These are phyloP conservation scores for Cerioporus squamosus DNA, from an alignment of 1,284 basidiomycete species.

Conservation along the genomic window DNA sequence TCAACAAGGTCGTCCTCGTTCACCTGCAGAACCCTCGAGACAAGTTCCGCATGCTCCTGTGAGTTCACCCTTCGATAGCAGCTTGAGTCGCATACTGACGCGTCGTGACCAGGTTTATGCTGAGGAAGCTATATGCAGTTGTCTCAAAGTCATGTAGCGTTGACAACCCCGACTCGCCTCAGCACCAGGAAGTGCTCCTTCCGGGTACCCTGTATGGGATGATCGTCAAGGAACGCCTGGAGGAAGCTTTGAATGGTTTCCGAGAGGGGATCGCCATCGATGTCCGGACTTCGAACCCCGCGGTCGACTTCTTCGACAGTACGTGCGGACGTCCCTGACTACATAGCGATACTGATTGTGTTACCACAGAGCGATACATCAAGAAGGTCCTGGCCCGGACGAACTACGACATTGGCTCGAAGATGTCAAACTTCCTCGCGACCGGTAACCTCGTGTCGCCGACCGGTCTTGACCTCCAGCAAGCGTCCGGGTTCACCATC, in stretches of 20 bases:
- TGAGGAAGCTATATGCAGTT: conserved; percentile 93
- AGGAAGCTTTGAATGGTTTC: conserved; percentile 86
- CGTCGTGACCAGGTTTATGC: conserved; percentile 83
- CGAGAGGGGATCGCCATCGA: conserved; percentile 78
- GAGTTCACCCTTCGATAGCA: conserved; percentile 34
- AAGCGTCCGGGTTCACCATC: conserved; percentile 97
- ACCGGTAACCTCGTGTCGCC: conserved; percentile 97
- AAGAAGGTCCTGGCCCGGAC: conserved; percentile 77
- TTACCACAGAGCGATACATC: conserved; percentile 76
- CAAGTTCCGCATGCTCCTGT: conserved; percentile 97
- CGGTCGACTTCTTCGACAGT: conserved; percentile 89
- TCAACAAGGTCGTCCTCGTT: conserved; percentile 89
- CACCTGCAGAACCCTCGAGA: conserved; percentile 91
- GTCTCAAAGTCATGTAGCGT: conserved; percentile 91
- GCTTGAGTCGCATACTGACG: background rate
- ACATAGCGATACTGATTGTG: conserved; percentile 5
- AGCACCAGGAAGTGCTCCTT: conserved; percentile 97
- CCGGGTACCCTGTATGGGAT: conserved; percentile 94
- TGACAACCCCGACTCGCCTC: conserved; percentile 99
- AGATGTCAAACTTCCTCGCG: conserved; percentile 93
- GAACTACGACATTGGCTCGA: conserved; percentile 92
- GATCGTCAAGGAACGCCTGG: conserved; percentile 98
- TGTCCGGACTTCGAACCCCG: conserved; percentile 71
- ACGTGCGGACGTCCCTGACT: conserved; percentile 33
- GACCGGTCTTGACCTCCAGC: conserved; percentile 95